Evolutionary conservation across 2,329 filamentous ascomycete species (phyloP).

Genomic region (Aspergillus oerlinghausenensis): DNA sequence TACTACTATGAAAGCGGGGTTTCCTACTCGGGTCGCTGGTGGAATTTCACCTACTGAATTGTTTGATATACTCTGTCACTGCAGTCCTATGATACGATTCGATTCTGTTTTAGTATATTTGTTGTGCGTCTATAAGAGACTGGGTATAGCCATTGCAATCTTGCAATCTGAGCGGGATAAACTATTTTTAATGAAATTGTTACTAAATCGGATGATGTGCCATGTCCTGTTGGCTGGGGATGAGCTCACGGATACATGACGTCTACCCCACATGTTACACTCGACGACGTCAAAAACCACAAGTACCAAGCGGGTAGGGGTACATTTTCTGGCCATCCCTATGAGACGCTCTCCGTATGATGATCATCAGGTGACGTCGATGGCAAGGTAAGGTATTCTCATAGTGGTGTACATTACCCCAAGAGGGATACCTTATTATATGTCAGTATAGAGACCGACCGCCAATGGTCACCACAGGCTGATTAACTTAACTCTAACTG

Average conservation of each 20-base stretch:
- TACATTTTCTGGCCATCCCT: background rate
- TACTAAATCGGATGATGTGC: background rate
- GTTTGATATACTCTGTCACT: background rate
- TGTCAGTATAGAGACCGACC: no score
- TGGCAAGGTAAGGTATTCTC: background rate
- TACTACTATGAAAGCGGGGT: conserved; percentile 20
- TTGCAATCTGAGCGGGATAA: background rate
- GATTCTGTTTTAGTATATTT: conserved; percentile 22
- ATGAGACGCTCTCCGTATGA: background rate
- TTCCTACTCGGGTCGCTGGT: conserved; percentile 22
- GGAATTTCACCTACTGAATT: conserved; percentile 12
- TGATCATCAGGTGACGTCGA: conserved; percentile 26
- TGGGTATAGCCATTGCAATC: conserved; percentile 12
- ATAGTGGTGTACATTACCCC: background rate
- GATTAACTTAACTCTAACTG: conserved; percentile 1
- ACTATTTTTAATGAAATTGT: background rate
- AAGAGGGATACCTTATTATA: background rate
- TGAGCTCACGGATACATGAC: conserved; percentile 1
- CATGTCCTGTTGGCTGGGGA: background rate
- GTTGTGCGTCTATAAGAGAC: conserved; percentile 10
- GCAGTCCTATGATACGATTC: background rate
- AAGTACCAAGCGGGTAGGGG: background rate
- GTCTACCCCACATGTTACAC: conserved; percentile 16
- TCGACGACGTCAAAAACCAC: background rate
- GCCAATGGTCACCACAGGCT: background rate